phyloP scores from a whole-genome alignment of 129 eudicot species.

The Silybum marianum region DNA sequence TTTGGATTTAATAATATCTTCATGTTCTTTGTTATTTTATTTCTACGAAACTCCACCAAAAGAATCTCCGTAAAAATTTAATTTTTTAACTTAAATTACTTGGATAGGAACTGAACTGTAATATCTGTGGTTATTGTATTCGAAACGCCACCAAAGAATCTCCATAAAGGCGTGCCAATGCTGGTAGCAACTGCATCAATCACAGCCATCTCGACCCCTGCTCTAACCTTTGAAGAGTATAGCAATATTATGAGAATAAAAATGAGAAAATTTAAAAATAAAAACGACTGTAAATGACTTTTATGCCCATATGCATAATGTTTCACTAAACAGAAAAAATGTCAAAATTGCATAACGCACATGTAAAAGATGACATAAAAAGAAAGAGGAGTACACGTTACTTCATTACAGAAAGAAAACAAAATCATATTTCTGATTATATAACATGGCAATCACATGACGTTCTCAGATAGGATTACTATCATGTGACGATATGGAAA shows the following conservation, averaged over 20 bases:
- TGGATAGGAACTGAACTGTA: constrained; percentile 58
- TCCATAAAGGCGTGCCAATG: constrained; percentile 86
- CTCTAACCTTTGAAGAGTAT: constrained; percentile 67
- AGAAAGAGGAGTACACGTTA: not conserved
- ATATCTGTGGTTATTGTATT: constrained; percentile 83
- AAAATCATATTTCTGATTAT: not conserved
- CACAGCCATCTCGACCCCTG: constrained; percentile 94
- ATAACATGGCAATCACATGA: not conserved
- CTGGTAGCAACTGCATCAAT: constrained; percentile 96
- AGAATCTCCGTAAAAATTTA: not conserved
- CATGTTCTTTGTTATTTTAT: not conserved
- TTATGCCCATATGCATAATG: not conserved
- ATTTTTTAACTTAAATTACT: constrained; percentile 15
- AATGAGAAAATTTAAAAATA: not conserved
- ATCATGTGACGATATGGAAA: no score
- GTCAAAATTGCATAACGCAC: not conserved
- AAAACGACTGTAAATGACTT: not conserved
- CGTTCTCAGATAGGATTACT: no score
- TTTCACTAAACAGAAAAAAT: not conserved
- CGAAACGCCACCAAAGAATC: constrained; percentile 89
- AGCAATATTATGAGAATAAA: constrained; percentile 31
- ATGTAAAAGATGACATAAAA: not conserved
- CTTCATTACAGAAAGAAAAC: not conserved
- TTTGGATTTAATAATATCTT: not conserved
- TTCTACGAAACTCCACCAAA: not conserved